phyloP scores from a whole-genome alignment of 495 filamentous ascomycete species.

The Trypethelium eluteriae region DNA sequence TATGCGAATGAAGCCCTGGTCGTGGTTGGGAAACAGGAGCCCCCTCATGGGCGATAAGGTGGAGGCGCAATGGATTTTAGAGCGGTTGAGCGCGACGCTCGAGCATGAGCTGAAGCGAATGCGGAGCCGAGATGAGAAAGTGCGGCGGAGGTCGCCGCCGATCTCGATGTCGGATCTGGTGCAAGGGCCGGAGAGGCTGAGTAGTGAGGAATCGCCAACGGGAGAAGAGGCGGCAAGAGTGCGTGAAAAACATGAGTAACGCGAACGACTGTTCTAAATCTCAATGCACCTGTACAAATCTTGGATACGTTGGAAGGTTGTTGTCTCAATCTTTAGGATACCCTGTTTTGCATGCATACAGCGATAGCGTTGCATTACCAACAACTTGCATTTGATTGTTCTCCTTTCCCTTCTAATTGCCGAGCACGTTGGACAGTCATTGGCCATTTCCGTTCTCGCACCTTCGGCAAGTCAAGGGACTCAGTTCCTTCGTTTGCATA shows the following conservation, averaged over 20 bases:
- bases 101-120: constrained; percentile 44
- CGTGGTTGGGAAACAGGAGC: constrained; percentile 65
- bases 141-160: background rate
- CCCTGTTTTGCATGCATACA: background rate
- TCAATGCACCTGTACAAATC: background rate
- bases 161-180: constrained; percentile 3
- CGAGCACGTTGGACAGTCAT: too few relatives aligned
- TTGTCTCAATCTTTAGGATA: background rate
- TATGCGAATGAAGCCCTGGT: constrained; percentile 47
- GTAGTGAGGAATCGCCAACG: background rate
- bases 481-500: too few relatives aligned
- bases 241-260: background rate
- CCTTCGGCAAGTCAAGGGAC: too few relatives aligned
- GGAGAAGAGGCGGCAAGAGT: background rate
- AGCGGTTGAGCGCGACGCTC: constrained; percentile 60
- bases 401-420: background rate
- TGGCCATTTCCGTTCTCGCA: too few relatives aligned
- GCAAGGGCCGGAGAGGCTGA: background rate
- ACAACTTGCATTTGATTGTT: background rate
- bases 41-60: constrained; percentile 65
- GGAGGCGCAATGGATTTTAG: constrained; percentile 77
- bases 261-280: background rate
- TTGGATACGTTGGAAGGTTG: background rate
- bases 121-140: constrained; percentile 11
- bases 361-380: background rate